A percentile compares a stretch with the other conserved stretches of the same genome.
These are phyloP conservation scores for Oldenlandia corymbosa DNA, from an alignment of 257 asterid genomes.

Conservation along the genomic window DNA sequence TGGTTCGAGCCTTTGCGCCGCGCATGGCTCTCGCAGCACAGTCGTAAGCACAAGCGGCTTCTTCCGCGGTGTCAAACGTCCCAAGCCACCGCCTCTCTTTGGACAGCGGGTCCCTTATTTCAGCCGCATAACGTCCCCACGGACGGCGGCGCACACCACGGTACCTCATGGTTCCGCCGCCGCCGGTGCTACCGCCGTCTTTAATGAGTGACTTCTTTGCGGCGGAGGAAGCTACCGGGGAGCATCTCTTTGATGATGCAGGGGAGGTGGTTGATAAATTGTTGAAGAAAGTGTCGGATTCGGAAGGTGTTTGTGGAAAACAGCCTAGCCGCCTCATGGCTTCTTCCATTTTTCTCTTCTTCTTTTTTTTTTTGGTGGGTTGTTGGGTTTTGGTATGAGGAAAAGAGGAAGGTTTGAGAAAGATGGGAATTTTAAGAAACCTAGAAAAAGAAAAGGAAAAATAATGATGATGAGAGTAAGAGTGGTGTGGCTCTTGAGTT, in stretches of 20 bases:
- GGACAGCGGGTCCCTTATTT: constrained; percentile 79
- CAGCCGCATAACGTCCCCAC: constrained; percentile 97
- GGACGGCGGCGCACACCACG: constrained; percentile 97
- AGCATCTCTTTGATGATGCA: constrained; percentile 39
- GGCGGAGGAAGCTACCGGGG: constrained; percentile 13
- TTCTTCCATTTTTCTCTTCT: constrained; percentile 65
- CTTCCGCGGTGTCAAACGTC: constrained; percentile 89
- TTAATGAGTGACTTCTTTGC: constrained; percentile 47
- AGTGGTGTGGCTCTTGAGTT: no score
- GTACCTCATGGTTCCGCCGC: constrained; percentile 41
- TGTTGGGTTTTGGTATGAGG: not conserved
- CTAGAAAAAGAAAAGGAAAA: no score
- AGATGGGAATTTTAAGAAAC: no score
- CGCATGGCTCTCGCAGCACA: constrained; percentile 96
- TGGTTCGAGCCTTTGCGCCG: constrained; percentile 75
- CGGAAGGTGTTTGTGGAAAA: constrained; percentile 18
- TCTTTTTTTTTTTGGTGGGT: not conserved
- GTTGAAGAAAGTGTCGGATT: constrained; percentile 19
- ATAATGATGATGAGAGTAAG: no score
- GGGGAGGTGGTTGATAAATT: no score
- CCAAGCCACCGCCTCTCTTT: constrained; percentile 94
- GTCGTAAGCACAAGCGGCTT: constrained; percentile 92
- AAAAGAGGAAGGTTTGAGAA: no score
- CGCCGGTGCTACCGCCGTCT: constrained; percentile 17
- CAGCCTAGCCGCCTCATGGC: constrained; percentile 64